Evolutionary conservation across 2,329 filamentous ascomycete species (phyloP).

Genomic region (Graphium sp.): DNA sequence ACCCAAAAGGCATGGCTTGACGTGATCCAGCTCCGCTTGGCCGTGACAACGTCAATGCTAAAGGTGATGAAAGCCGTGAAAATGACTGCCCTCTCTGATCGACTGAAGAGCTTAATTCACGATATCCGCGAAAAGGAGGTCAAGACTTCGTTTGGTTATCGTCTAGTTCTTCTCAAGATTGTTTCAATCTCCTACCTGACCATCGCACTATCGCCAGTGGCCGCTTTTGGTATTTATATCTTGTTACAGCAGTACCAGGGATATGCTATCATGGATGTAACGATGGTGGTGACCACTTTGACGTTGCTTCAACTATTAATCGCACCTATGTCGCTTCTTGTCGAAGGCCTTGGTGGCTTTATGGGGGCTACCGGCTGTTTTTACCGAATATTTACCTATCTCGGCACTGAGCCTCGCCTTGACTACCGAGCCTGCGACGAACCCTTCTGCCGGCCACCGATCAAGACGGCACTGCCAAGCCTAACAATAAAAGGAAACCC

Average conservation of each 20-base stretch:
- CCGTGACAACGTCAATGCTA: conserved; percentile 20
- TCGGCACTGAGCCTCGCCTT: no score
- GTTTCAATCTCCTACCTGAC: conserved; percentile 8
- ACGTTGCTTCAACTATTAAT: no score
- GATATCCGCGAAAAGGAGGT: conserved; percentile 13
- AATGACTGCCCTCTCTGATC: conserved; percentile 17
- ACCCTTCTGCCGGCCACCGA: no score
- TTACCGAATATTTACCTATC: no score
- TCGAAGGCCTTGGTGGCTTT: no score
- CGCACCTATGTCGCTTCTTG: no score
- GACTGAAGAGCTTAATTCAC: conserved; percentile 11
- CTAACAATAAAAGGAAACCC: no score
- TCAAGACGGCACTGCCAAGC: no score
- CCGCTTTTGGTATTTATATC: background rate
- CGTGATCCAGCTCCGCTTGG: conserved; percentile 19
- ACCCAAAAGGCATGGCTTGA: conserved; percentile 20
- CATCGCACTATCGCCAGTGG: conserved; percentile 1
- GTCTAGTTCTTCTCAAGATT: conserved; percentile 9
- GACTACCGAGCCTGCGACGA: no score
- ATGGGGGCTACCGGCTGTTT: no score
- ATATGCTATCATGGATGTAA: no score
- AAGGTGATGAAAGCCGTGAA: conserved; percentile 27
- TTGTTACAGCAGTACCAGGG: background rate
- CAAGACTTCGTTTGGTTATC: conserved; percentile 11
- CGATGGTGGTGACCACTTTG: no score